These are phyloP conservation scores for Pseudocercospora fuligena DNA, from an alignment of 2,329 filamentous ascomycete genomes.

Conservation along the genomic window DNA sequence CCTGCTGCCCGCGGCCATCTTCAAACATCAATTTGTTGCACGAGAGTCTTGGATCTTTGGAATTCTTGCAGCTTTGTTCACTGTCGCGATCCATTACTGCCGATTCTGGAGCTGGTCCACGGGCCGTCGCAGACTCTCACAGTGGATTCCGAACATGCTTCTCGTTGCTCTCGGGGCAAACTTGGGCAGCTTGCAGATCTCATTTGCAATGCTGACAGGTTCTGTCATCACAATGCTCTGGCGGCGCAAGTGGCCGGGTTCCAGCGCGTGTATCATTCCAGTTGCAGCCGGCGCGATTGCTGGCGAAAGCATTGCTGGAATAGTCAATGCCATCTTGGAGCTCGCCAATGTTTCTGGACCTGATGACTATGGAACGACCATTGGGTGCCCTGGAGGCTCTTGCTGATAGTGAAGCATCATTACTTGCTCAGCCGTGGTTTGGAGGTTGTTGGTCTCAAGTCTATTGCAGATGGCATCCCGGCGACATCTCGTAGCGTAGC, in stretches of 20 bases:
- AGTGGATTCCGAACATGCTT: not conserved
- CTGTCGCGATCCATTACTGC: not conserved
- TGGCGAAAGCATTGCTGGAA: not conserved
- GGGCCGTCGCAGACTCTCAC: not conserved
- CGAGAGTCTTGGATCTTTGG: not conserved
- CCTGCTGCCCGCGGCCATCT: not conserved
- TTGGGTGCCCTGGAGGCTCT: not conserved
- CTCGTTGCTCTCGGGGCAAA: not conserved
- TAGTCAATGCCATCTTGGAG: not conserved
- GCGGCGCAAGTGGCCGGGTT: not conserved
- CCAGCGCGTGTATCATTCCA: not conserved
- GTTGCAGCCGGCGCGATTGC: not conserved
- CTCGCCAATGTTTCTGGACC: not conserved
- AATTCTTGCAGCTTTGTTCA: not conserved
- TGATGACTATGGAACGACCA: not conserved
- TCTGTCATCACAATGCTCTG: not conserved
- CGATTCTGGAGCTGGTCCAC: not conserved
- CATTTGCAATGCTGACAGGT: not conserved
- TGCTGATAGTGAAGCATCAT: not conserved
- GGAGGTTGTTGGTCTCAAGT: too few relatives aligned
- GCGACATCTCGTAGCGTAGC: too few relatives aligned
- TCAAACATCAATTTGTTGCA: conserved; percentile 1
- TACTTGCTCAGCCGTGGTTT: too few relatives aligned
- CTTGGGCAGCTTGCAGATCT: not conserved
- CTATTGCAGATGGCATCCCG: too few relatives aligned